Base-by-base conservation (phyloP, 1,284 basidiomycete species). In the Gomphus bonarii region DNA sequence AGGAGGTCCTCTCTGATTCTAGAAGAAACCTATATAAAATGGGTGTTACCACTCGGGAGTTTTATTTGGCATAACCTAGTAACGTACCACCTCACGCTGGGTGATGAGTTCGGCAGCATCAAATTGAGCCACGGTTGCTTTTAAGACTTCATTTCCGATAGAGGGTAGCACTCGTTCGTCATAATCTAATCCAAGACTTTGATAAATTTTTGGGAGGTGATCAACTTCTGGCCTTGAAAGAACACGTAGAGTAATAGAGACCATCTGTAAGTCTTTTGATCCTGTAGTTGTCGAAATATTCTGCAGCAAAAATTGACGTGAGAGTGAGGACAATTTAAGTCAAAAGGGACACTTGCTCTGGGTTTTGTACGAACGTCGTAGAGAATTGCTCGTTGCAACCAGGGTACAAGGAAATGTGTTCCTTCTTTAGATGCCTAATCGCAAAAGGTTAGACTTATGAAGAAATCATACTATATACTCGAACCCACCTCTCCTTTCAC, bases 281-380 rank as follows among this genome's bases (percentile, higher is more conserved):
- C 94, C 94, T 35, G 94, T 97, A 7, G 90, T 95, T 1, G 95
- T 98, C 18, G 91, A 93, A 63, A 99, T 99, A 69, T 97, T 98
- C 89, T 93, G 58, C 1, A 57, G 2, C 38, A 55, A 20, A 35
- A 35, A 12, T 51, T 9, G 33, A 51, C 6, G 20, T 18, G 7
- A 48, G 18, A 2, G 16, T 16, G 10, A 28, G 20, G 25, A 28
- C 25, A 28, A 4, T 6, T 5, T 16, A 28, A 28, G 16, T 36
- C 28, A 44, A 52, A 40, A 31, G 58, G n/a, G 47, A 12, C 6
- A 71, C 83, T 65, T 62, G 91, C 91, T 65, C 94, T 76, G 48
- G 95, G 95, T 75, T 99, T 99, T 70, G 95, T 97, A 60, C 97
- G 84, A 63, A 94, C 95, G 75, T 99, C 97, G 70, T 97, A 98